Conservation (phyloP, 495 filamentous ascomycete genomes). For the Xylaria acuta region DNA sequence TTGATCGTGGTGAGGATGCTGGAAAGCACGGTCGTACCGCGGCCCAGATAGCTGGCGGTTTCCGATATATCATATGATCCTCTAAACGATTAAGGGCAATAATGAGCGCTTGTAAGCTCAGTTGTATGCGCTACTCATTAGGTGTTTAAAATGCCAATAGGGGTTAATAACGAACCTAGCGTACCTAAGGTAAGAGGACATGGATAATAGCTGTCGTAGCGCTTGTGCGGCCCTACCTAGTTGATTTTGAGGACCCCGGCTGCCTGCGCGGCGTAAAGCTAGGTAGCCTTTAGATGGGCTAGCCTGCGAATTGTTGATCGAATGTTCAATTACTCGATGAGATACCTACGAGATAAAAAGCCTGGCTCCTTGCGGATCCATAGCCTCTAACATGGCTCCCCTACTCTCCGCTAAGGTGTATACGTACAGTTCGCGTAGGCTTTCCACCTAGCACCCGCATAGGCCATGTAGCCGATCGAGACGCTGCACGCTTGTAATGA, state of each 20-base stretch:
- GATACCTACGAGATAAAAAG: too few species aligned
- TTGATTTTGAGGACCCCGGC: too few species aligned
- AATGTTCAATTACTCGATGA: too few species aligned
- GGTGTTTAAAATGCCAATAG: background rate
- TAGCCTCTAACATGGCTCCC: background rate
- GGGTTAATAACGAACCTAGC: background rate
- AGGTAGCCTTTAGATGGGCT: too few species aligned
- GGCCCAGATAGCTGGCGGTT: constrained; percentile 33
- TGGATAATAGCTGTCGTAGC: background rate
- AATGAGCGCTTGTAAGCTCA: background rate
- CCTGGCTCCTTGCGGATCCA: too few species aligned
- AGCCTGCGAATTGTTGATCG: too few species aligned
- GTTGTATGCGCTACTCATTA: background rate
- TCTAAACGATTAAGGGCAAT: background rate
- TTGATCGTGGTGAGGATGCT: constrained; percentile 41
- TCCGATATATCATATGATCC: constrained; percentile 18
- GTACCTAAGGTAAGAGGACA: too few species aligned
- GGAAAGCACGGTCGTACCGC: constrained; percentile 35
- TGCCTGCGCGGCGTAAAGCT: too few species aligned
- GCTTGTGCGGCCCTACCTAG: too few species aligned
- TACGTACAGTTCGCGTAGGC: background rate
- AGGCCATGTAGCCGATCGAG: background rate
- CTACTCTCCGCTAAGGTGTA: background rate
- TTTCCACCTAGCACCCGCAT: background rate
- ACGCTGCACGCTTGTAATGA: background rate